phyloP scores from a whole-genome alignment of 2,329 filamentous ascomycete genomes.

The Colletotrichum abscissum region DNA sequence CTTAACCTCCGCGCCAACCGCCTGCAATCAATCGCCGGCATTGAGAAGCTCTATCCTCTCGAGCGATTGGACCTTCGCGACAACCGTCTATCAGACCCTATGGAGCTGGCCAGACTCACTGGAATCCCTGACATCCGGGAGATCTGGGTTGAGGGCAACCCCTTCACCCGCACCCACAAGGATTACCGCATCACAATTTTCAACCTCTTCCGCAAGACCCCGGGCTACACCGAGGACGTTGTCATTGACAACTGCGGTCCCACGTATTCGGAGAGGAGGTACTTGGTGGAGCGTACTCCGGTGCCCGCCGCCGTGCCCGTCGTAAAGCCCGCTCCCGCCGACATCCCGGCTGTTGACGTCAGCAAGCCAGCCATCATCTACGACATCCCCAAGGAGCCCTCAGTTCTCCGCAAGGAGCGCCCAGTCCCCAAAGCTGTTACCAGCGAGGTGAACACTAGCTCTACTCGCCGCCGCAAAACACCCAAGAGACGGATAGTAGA shows the following conservation, averaged over 20 bases:
- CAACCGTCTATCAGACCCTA: slow-evolving; percentile 90
- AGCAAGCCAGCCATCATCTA: slow-evolving; percentile 75
- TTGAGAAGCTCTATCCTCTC: slow-evolving; percentile 88
- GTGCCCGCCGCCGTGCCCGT: slow-evolving; percentile 82
- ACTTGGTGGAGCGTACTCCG: slow-evolving; percentile 83
- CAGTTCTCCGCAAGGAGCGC: slow-evolving; percentile 70
- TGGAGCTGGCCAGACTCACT: slow-evolving; percentile 88
- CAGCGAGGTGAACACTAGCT: slow-evolving; percentile 68
- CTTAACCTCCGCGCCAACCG: slow-evolving; percentile 92
- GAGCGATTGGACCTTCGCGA: slow-evolving; percentile 93
- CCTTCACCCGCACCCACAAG: slow-evolving; percentile 87
- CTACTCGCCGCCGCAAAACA: slow-evolving; percentile 69
- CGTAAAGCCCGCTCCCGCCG: slow-evolving; percentile 74
- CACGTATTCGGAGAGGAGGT: slow-evolving; percentile 85
- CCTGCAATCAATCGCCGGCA: slow-evolving; percentile 85
- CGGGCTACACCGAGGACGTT: slow-evolving; percentile 91
- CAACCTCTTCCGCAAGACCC: slow-evolving; percentile 91
- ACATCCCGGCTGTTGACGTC: slow-evolving; percentile 72
- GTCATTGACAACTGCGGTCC: slow-evolving; percentile 87
- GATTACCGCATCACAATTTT: slow-evolving; percentile 92
- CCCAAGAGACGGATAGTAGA: slow-evolving; percentile 75
- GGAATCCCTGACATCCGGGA: slow-evolving; percentile 92
- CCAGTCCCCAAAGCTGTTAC: slow-evolving; percentile 63
- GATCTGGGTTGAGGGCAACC: slow-evolving; percentile 92
- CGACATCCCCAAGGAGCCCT: slow-evolving; percentile 59